Base-by-base conservation (phyloP, 2,329 filamentous ascomycete species). In the Cladosporium sp. region DNA sequence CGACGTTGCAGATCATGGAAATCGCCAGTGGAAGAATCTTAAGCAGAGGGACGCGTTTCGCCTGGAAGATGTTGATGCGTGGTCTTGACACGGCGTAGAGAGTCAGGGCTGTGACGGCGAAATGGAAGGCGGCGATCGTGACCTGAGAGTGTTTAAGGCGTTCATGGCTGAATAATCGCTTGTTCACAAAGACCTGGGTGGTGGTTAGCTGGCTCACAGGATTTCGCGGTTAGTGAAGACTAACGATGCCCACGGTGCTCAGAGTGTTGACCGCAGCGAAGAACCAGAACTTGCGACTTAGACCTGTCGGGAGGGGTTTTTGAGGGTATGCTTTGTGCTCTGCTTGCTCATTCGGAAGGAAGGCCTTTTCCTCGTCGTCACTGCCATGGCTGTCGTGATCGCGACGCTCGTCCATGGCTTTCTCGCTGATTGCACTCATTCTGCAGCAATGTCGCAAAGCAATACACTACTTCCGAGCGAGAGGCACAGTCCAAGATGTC, bases 1-100 rank as follows among this genome's bases (percentile, higher is more conserved):
- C 87, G 73, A 91, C 87, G 75, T 90, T 90, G 66, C 88, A 80
- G 61, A 86, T 84, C 88, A 91, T 90, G 72, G 87, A 84, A 33
- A 88, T 72, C 2, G 87, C 86, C n/a, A 91, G 80, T 3, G 88
- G 89, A 21, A 89, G 78, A 64, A 91, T 85, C 40, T 86, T 82
- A 66, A 79, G 78, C 58, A 88, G 77, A 35, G 83, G 78, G 46
- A 85, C 83, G 59, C 83, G 81, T 49, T 85, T 84, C 1, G 87
- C 84, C 18, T 78, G 77, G 74, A 91, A 91, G 74, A 88, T 83
- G 67, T 79, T 81, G 69, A 89, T 82, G 31, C 74, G 76, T n/a
- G 84, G 85, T 1, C 84, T 82, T 26, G 88, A 89, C 66, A 89
- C 80, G 52, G 83, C 76, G 74, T 81, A 88, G n/a, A 91, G 82